These are phyloP conservation scores for Tephrocybe sp. DNA, from an alignment of 768 basidiomycete genomes.

Conservation along the genomic window DNA sequence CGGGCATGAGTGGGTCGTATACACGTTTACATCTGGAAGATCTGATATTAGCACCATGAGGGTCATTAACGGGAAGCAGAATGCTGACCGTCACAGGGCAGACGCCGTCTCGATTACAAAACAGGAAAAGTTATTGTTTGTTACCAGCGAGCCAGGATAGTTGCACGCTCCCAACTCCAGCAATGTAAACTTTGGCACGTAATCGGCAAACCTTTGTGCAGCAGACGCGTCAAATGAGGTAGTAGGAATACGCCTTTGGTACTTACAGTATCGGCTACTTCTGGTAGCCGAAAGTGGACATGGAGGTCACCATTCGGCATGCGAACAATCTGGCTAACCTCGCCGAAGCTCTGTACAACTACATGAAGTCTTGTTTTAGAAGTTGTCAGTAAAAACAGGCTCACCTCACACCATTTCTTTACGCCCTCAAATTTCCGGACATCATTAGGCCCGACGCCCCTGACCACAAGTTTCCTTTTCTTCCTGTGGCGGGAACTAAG, in stretches of 20 bases:
- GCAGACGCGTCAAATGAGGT: slow-evolving; percentile 1
- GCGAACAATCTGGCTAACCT: slow-evolving; percentile 66
- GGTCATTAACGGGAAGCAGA: neutral
- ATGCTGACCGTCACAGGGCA: slow-evolving; percentile 4
- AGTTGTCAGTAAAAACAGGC: slow-evolving; percentile 14
- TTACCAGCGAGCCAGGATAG: slow-evolving; percentile 71
- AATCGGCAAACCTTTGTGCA: slow-evolving; percentile 66
- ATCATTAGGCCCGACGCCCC: slow-evolving; percentile 64
- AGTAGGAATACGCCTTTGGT: neutral
- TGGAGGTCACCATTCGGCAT: slow-evolving; percentile 80
- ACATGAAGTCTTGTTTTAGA: neutral
- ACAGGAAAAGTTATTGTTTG: slow-evolving; percentile 29
- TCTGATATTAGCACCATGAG: neutral
- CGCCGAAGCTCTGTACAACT: slow-evolving; percentile 61
- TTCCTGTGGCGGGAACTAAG: slow-evolving; percentile 41
- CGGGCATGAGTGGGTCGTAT: slow-evolving; percentile 11
- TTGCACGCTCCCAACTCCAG: slow-evolving; percentile 74
- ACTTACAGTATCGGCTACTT: slow-evolving; percentile 79
- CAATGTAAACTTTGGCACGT: slow-evolving; percentile 70
- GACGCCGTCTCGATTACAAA: slow-evolving; percentile 1
- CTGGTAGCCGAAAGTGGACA: slow-evolving; percentile 68
- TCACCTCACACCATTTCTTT: slow-evolving; percentile 75
- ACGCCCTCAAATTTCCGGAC: slow-evolving; percentile 62
- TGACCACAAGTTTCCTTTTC: slow-evolving; percentile 67
- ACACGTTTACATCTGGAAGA: slow-evolving; percentile 9